Base-by-base conservation (phyloP, 2,329 filamentous ascomycete species). In the Verticillium zaregamsianum region DNA sequence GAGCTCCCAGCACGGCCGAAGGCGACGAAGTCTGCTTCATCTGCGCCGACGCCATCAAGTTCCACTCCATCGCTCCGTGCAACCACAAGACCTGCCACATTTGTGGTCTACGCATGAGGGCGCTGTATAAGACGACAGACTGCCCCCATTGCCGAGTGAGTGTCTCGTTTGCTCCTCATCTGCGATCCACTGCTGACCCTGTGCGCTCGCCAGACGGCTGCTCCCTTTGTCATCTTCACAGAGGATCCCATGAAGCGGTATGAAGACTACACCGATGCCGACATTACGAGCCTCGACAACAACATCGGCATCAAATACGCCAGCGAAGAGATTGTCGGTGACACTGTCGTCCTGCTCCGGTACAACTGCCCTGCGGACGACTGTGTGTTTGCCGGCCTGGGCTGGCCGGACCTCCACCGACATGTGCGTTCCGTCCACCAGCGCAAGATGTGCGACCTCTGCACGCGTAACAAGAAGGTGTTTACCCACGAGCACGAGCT, bases 41-140 rank as follows among this genome's bases (percentile, higher is more conserved):
- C 71, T 99, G 95, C 77, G 94, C 95, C 61, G 97, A 93, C 66
- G 86, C 89, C 2, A 89, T 99, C 57, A 87, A 90, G 57, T 93
- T 98, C 79, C 88, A 92, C 69, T 90, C 93, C 11, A 87, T 99
- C 66, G 88, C 93, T 35, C 94, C 95, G 23, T 99, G 95, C 78
- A 98, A 97, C 75, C 95, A 99, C 77, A 86, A 91, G 62, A 97
- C 94, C 57, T 99, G 95, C 73, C 95, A 99, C 77, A 97, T 98
- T 66, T 99, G 95, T 75, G 90, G 93, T 11, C 79, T 99, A 68
- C 86, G 95, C 63, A 86, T 98, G 86, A 86, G 95, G 68, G 95
- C 94, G 1, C 80, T 99, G 55, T 99, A 98, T 78, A 98, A 97
- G 80, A 96, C 89, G 63, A 96, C 96, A 75, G 91, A 93, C 66